Evolutionary conservation across 2,329 filamentous ascomycete genomes (phyloP).

Genomic region (Sarocladiaceae sp.): DNA sequence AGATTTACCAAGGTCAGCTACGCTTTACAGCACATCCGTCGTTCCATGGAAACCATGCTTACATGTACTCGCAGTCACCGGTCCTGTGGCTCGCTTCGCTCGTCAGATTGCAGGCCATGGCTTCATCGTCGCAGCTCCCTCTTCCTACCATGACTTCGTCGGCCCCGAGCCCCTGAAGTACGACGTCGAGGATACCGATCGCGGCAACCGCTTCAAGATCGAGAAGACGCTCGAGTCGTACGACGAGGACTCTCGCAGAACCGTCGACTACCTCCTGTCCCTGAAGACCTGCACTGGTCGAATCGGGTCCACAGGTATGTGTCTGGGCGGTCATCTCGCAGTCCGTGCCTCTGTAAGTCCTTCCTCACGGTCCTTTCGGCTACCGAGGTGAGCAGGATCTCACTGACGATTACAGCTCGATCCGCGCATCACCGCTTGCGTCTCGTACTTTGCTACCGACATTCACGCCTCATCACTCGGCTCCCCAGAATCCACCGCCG

Average conservation of each 20-base stretch:
- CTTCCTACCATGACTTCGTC: slow-evolving; percentile 89
- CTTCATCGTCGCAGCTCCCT: slow-evolving; percentile 87
- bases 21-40: not conserved
- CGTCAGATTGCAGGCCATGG: slow-evolving; percentile 88
- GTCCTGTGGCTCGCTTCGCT: slow-evolving; percentile 81
- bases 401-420: no score
- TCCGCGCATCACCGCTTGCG: slow-evolving; percentile 65
- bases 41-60: not conserved
- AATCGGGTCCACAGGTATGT: slow-evolving; percentile 82
- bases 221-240: slow-evolving; percentile 81
- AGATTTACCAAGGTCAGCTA: slow-evolving; percentile 81
- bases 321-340: slow-evolving; percentile 82
- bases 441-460: slow-evolving; percentile 91
- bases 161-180: slow-evolving; percentile 79
- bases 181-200: slow-evolving; percentile 79
- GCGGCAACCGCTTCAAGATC: slow-evolving; percentile 81
- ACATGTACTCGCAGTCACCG: slow-evolving; percentile 59
- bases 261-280: slow-evolving; percentile 63
- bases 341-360: slow-evolving; percentile 47
- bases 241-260: slow-evolving; percentile 67
- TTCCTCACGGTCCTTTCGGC: not conserved
- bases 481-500: slow-evolving; percentile 49
- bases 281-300: slow-evolving; percentile 74
- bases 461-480: slow-evolving; percentile 77
- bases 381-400: not conserved